These are phyloP conservation scores for Davidsoniella eucalypti DNA, from an alignment of 2,329 filamentous ascomycete species.

Conservation along the genomic window DNA sequence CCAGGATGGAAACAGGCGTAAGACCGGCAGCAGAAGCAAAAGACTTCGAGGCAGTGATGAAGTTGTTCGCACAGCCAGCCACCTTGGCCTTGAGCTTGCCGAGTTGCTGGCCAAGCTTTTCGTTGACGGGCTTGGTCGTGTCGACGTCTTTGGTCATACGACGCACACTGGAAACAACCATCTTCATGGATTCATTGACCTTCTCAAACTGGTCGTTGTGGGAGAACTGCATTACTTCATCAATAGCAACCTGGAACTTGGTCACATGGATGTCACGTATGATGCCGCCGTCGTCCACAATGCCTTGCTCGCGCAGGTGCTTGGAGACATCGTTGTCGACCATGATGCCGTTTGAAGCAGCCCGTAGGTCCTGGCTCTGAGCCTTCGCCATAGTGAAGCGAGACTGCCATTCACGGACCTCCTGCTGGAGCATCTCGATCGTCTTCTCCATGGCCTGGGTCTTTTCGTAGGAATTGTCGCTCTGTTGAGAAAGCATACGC, in stretches of 20 bases:
- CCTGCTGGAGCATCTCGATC: constrained; percentile 60
- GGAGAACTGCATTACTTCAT: constrained; percentile 69
- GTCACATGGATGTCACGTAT: constrained; percentile 88
- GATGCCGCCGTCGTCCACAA: constrained; percentile 55
- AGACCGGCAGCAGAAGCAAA: constrained; percentile 70
- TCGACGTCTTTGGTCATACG: constrained; percentile 72
- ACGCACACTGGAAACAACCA: constrained; percentile 66
- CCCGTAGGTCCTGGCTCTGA: constrained; percentile 64
- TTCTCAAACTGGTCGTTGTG: constrained; percentile 56
- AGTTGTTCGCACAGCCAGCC: constrained; percentile 84
- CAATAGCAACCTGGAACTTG: constrained; percentile 85
- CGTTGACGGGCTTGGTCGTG: constrained; percentile 35
- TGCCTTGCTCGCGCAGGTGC: constrained; percentile 47
- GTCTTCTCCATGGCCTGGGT: constrained; percentile 64
- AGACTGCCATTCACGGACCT: constrained; percentile 79
- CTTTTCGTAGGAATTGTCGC: constrained; percentile 59
- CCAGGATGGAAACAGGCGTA: constrained; percentile 80
- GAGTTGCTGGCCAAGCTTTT: constrained; percentile 39
- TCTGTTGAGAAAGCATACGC: constrained; percentile 68
- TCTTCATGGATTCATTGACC: constrained; percentile 74
- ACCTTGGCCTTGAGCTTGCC: constrained; percentile 63
- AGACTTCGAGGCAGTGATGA: constrained; percentile 90
- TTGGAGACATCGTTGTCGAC: constrained; percentile 54
- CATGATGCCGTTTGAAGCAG: constrained; percentile 60
- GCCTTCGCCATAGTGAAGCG: constrained; percentile 80